phyloP scores from a whole-genome alignment of 2,329 filamentous ascomycete species.

The Microdochium paspali region DNA sequence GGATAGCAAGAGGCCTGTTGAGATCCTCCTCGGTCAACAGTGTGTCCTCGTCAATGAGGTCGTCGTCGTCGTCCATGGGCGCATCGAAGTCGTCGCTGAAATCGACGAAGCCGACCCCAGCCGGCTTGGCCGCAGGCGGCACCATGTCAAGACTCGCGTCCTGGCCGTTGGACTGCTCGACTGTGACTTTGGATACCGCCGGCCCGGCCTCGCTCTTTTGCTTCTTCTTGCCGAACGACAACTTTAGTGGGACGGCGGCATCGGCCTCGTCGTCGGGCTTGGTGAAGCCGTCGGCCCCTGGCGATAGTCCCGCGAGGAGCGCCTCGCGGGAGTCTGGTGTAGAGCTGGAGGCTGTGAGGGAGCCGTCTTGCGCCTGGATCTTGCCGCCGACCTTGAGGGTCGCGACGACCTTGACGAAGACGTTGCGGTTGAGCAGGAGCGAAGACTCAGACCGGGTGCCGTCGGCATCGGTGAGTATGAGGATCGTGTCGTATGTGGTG shows the following conservation, averaged over 20 bases:
- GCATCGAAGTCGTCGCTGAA: conserved; percentile 53
- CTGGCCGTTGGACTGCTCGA: conserved; percentile 29
- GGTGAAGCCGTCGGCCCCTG: conserved; percentile 54
- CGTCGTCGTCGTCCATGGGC: conserved; percentile 57
- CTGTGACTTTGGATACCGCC: conserved; percentile 16
- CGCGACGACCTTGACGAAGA: conserved; percentile 60
- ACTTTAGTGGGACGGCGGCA: conserved; percentile 44
- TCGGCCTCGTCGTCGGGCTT: conserved; percentile 59
- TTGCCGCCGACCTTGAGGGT: conserved; percentile 62
- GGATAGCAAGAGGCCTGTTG: conserved; percentile 65
- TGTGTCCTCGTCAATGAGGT: conserved; percentile 84
- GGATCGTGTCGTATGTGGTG: conserved; percentile 72
- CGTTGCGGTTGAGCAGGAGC: conserved; percentile 53
- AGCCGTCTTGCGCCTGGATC: conserved; percentile 60
- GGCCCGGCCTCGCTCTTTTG: conserved; percentile 24
- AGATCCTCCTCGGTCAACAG: conserved; percentile 81
- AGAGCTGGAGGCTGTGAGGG: conserved; percentile 32
- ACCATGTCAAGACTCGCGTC: conserved; percentile 21
- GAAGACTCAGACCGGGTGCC: conserved; percentile 56
- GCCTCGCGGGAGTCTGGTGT: conserved; percentile 60
- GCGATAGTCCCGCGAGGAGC: conserved; percentile 71
- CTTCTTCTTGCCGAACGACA: conserved; percentile 57
- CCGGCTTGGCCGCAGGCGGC: conserved; percentile 30
- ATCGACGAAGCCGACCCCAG: conserved; percentile 60
- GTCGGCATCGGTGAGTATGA: conserved; percentile 74